A percentile compares a stretch with the other conserved stretches of the same genome.
Evolutionary conservation across 345 rosid genomes (phyloP).

Genomic region (Diplotaxis tenuifolia): DNA sequence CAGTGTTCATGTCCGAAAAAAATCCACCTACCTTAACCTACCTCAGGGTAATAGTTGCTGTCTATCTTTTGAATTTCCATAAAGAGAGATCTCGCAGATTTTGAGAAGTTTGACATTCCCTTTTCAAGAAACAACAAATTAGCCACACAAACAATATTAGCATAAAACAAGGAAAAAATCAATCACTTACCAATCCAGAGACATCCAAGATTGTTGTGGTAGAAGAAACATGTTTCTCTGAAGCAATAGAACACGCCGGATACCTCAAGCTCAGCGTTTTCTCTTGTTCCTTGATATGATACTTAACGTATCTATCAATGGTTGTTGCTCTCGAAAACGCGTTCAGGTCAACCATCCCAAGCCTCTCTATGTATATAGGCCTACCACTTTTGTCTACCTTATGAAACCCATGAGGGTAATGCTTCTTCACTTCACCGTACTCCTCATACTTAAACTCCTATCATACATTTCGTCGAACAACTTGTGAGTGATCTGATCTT

Average conservation of each 20-base stretch:
- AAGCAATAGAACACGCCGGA: conserved; percentile 86
- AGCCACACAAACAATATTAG: not conserved
- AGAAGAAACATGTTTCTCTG: conserved; percentile 61
- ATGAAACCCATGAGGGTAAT: conserved; percentile 92
- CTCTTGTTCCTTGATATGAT: conserved; percentile 90
- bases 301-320: conserved; percentile 69
- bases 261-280: conserved; percentile 67
- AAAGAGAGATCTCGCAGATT: conserved; percentile 71
- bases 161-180: not conserved
- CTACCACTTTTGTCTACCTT: conserved; percentile 88
- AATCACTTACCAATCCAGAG: conserved; percentile 62
- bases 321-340: conserved; percentile 68
- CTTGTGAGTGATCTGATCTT: not conserved
- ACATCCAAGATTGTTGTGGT: conserved; percentile 87
- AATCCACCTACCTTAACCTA: conserved; percentile 22
- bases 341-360: conserved; percentile 79
- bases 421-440: conserved; percentile 72
- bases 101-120: conserved; percentile 83
- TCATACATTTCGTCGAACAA: conserved; percentile 16
- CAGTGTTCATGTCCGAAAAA: not conserved
- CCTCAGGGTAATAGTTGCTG: conserved; percentile 87
- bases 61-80: conserved; percentile 72
- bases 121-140: conserved; percentile 24
- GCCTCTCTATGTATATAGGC: conserved; percentile 81
- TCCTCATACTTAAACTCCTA: conserved; percentile 83